Percentiles rank a stretch among this genome's conserved stretches.
Evolutionary conservation across 805 yeast species (phyloP).

Genomic region (Candida succiphila): DNA sequence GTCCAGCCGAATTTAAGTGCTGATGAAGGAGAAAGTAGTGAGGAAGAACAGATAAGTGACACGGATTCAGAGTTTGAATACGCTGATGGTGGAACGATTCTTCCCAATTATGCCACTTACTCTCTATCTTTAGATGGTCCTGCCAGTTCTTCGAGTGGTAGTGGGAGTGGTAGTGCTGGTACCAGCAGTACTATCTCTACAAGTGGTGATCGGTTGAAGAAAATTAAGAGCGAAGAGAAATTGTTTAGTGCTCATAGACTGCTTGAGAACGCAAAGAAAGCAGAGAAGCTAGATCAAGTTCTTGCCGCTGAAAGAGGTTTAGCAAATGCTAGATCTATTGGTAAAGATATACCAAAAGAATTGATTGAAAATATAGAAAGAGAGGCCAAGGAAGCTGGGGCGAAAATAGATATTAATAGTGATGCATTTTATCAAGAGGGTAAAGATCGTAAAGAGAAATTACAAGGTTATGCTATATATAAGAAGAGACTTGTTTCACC

Average conservation of each 20-base stretch:
- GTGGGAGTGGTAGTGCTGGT: conserved; percentile 15
- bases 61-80: conserved; percentile 51
- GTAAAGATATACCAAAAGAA: conserved; percentile 22
- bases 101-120: conserved; percentile 44
- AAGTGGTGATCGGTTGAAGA: conserved; percentile 17
- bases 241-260: conserved; percentile 7
- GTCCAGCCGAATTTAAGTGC: conserved; percentile 4
- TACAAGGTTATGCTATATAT: conserved; percentile 49
- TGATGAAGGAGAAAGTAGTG: conserved; percentile 22
- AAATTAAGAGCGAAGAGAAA: conserved; percentile 11
- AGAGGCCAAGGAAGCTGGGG: conserved; percentile 26
- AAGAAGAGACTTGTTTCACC: conserved; percentile 53
- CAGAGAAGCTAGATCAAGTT: conserved; percentile 43
- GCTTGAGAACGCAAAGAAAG: conserved; percentile 36
- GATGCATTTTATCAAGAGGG: conserved; percentile 42
- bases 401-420: conserved; percentile 32
- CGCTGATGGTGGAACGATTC: conserved; percentile 48
- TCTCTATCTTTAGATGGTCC: conserved; percentile 1
- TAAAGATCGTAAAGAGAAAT: conserved; percentile 35
- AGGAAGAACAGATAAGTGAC: conserved; percentile 53
- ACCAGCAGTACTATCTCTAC: conserved; percentile 26
- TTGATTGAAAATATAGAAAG: conserved; percentile 18
- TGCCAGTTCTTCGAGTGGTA: background rate
- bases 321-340: conserved; percentile 40
- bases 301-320: conserved; percentile 51